Percentiles rank a stretch among this genome's conserved stretches.
Evolutionary conservation across 331 rosid species (phyloP).

Genomic region (Quercus phellos): DNA sequence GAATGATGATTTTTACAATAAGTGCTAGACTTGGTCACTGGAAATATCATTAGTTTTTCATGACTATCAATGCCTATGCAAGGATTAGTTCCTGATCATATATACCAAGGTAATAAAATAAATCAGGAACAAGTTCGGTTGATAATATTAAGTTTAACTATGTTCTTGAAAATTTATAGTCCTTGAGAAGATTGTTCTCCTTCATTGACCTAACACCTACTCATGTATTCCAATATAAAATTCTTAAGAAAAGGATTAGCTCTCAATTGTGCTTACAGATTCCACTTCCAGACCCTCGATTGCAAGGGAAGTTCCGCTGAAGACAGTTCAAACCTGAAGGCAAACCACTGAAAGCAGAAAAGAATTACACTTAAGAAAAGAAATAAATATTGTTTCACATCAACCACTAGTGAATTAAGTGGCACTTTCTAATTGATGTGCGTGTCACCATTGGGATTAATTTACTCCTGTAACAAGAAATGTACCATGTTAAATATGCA

Average conservation of each 20-base stretch:
- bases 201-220: too few relatives aligned
- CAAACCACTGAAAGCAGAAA: conserved; percentile 42
- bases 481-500: not conserved
- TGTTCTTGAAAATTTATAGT: too few relatives aligned
- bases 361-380: conserved; percentile 1
- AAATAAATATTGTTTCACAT: not conserved
- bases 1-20: not conserved
- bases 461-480: not conserved
- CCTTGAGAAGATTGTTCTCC: too few relatives aligned
- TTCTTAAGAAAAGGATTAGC: not conserved
- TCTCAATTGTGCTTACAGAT: conserved; percentile 40
- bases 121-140: too few relatives aligned
- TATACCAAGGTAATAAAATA: too few relatives aligned
- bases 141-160: too few relatives aligned
- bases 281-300: conserved; percentile 37
- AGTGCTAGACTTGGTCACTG: too few relatives aligned
- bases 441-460: not conserved
- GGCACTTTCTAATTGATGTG: not conserved
- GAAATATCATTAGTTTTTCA: too few relatives aligned
- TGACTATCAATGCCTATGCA: too few relatives aligned
- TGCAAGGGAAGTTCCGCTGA: conserved; percentile 62
- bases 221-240: not conserved
- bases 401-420: not conserved
- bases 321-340: conserved; percentile 63
- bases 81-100: too few relatives aligned